These are phyloP conservation scores for Haplographium delicatum DNA, from an alignment of 495 filamentous ascomycete genomes.

Conservation along the genomic window DNA sequence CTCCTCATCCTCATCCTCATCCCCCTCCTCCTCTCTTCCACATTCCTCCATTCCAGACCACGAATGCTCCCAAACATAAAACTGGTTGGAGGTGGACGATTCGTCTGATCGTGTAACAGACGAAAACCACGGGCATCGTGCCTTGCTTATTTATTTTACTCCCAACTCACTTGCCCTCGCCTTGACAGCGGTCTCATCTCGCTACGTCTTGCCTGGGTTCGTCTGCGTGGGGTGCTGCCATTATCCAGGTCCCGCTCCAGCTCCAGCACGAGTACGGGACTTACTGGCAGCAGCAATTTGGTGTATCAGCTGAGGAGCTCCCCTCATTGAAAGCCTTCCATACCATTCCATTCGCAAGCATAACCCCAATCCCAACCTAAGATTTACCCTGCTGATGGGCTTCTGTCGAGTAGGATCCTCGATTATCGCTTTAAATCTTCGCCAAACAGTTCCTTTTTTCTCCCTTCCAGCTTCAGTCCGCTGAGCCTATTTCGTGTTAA, in stretches of 20 bases:
- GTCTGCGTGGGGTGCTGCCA: neutral
- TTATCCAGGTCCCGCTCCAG: neutral
- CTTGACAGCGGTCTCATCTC: too few species aligned
- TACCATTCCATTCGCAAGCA: neutral
- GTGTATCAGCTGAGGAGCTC: constrained; percentile 5
- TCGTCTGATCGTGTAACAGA: too few species aligned
- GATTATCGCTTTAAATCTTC: neutral
- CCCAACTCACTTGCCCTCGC: too few species aligned
- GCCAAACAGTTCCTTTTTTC: neutral
- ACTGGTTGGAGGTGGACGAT: neutral
- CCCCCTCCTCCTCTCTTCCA: too few species aligned
- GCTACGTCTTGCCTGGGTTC: neutral
- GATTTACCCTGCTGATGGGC: constrained; percentile 9
- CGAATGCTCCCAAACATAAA: neutral
- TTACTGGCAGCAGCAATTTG: neutral
- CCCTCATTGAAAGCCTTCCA: neutral
- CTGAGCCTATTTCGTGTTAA: neutral
- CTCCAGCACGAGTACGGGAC: neutral
- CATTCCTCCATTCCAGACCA: too few species aligned
- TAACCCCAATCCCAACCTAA: neutral
- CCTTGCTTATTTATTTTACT: too few species aligned
- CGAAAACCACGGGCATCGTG: too few species aligned
- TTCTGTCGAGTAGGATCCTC: neutral
- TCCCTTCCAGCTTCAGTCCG: neutral
- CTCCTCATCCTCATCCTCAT: too few species aligned